These are phyloP conservation scores for Colletotrichum costaricense DNA, from an alignment of 2,329 filamentous ascomycete genomes.

Conservation along the genomic window DNA sequence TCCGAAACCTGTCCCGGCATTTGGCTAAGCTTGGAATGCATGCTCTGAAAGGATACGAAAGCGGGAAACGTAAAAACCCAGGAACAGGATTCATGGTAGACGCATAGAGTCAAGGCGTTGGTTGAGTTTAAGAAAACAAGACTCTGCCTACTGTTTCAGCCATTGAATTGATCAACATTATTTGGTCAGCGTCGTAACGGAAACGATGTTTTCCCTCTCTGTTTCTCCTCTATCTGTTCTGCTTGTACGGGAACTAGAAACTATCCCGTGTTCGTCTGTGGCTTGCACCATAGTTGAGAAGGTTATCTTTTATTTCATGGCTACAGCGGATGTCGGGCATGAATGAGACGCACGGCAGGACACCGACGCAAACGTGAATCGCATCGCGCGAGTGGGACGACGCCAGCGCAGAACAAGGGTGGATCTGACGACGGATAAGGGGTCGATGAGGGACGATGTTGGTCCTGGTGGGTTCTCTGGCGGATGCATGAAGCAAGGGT, in stretches of 20 bases:
- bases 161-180: neutral
- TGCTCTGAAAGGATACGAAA: neutral
- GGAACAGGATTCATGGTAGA: neutral
- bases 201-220: conserved; percentile 2
- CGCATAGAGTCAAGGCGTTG: conserved; percentile 25
- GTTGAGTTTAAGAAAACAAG: conserved; percentile 1
- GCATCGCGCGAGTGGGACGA: conserved; percentile 5
- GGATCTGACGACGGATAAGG: conserved; percentile 1
- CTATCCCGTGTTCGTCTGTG: too few species aligned
- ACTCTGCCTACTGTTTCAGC: conserved; percentile 17
- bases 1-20: neutral
- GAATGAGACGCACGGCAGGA: conserved; percentile 10
- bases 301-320: neutral
- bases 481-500: conserved; percentile 12
- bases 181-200: neutral
- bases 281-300: too few species aligned
- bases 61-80: neutral
- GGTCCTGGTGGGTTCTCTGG: neutral
- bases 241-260: too few species aligned
- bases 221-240: neutral
- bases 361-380: neutral
- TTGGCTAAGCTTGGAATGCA: neutral
- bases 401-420: conserved; percentile 19
- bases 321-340: conserved; percentile 4
- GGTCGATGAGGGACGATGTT: neutral